phyloP scores from a whole-genome alignment of 2,329 filamentous ascomycete species.

The Clonostachys sp. region DNA sequence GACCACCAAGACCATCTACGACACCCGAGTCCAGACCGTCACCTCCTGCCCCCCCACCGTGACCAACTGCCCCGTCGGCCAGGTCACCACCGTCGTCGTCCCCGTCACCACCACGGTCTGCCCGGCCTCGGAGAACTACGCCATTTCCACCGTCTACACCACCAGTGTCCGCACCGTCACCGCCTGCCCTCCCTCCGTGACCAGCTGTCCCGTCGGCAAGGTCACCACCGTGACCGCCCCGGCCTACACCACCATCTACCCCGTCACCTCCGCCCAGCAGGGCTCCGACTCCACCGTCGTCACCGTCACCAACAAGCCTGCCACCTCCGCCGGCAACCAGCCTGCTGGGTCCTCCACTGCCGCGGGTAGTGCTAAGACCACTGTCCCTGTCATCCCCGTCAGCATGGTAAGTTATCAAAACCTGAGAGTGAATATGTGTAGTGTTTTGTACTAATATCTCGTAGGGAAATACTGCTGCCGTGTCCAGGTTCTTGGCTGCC shows the following conservation, averaged over 20 bases:
- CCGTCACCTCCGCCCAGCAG: slow-evolving; percentile 11
- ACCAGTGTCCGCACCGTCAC: slow-evolving; percentile 53
- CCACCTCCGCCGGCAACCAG: background rate
- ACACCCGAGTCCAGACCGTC: slow-evolving; percentile 18
- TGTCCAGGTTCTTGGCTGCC: too few species aligned
- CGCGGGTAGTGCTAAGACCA: too few species aligned
- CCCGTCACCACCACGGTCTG: background rate
- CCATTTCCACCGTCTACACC: slow-evolving; percentile 39
- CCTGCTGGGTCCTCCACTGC: too few species aligned
- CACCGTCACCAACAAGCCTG: background rate
- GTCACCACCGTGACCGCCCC: slow-evolving; percentile 12
- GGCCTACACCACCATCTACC: slow-evolving; percentile 26
- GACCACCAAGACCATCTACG: background rate
- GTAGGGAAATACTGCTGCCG: too few species aligned
- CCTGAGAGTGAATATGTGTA: too few species aligned
- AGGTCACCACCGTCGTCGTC: slow-evolving; percentile 8
- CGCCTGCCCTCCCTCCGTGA: slow-evolving; percentile 49
- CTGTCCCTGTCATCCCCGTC: too few species aligned
- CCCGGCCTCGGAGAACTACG: background rate
- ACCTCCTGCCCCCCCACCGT: slow-evolving; percentile 3
- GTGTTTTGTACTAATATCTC: too few species aligned
- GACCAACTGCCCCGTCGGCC: background rate
- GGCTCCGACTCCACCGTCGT: background rate
- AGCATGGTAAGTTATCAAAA: background rate
- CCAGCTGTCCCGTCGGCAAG: slow-evolving; percentile 42